Evolutionary conservation across 169 alveolate genomes (phyloP), one percentile per base, ranked within the genome.

Genomic region (Plasmodium sp.): DNA sequence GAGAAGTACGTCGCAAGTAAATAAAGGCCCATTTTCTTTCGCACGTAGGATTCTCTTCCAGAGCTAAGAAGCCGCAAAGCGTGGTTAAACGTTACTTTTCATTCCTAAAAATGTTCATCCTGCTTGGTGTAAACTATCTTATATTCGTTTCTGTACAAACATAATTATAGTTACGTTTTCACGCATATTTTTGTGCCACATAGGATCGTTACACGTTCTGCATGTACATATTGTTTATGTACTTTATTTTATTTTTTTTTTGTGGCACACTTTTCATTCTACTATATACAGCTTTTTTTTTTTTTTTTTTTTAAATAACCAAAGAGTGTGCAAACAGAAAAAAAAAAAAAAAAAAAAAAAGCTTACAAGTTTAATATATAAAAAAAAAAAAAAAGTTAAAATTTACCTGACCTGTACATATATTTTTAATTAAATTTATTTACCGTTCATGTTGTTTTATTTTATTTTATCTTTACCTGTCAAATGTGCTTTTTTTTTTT

Each of bases 171-270:
- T 48, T 81, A 81, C 34, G 71, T 74, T 74, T 33, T 74, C 83
- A 74, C 43, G 83, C 80, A 39, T 82, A 82, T 82, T 18, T 18
- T 18, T 62, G 34, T 62, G 75, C 34, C 75, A 62, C 14, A 62
- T 62, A 18, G 75, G 14, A 6, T 62, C 14, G 75, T 62, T 62
- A 62, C 39, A 62, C 36, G 27, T 62, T 62, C 36, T 62, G 34
- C 75, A 62, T 62, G 34, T 62, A n/a, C 31, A 62, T n/a, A 7
- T 62, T 58, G 33, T 18, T 22, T 5, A 31, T 82, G n/a, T 48
- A 82, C n/a, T 82, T 56, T 82, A 33, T 82, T 82, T 48, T 51
- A 22, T 81, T 81, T 81, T 81, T 81, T 82, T 79, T 79, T 79
- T 79, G 43, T 77, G 84, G 43, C 74, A 58, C 74, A 58, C 74